Evolutionary conservation across 352 stramenopile genomes (phyloP).

Genomic region (Globisporangium acanthophoron): DNA sequence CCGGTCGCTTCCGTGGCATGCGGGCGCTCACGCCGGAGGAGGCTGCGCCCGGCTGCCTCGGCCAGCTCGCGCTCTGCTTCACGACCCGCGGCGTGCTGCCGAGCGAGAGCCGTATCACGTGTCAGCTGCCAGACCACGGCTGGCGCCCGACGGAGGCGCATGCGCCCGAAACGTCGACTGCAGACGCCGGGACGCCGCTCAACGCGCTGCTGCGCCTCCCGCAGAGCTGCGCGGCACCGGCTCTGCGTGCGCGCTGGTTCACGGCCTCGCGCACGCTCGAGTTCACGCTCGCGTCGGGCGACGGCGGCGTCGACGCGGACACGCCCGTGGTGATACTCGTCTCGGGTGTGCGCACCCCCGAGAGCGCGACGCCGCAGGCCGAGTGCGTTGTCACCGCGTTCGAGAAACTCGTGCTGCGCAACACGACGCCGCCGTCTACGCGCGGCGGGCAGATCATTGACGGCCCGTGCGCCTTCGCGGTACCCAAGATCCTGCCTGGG

Average conservation of each 20-base stretch:
- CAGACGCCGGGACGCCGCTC: not conserved
- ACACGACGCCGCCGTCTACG: slow-evolving; percentile 43
- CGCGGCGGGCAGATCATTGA: slow-evolving; percentile 64
- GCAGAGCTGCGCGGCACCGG: slow-evolving; percentile 14
- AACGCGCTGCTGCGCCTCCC: slow-evolving; percentile 34
- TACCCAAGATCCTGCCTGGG: slow-evolving; percentile 50
- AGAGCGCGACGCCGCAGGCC: slow-evolving; percentile 36
- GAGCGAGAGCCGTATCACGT: slow-evolving; percentile 40
- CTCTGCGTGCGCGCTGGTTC: slow-evolving; percentile 31
- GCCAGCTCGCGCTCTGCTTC: slow-evolving; percentile 48
- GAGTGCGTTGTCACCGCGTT: slow-evolving; percentile 53
- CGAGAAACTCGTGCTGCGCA: slow-evolving; percentile 52
- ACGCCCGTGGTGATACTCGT: slow-evolving; percentile 38
- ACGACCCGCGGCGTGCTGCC: slow-evolving; percentile 29
- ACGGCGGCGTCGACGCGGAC: slow-evolving; percentile 34
- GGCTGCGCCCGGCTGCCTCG: slow-evolving; percentile 37
- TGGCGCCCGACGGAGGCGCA: slow-evolving; percentile 21
- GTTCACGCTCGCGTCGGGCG: slow-evolving; percentile 31
- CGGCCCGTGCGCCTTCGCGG: slow-evolving; percentile 34
- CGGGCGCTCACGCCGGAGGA: slow-evolving; percentile 39
- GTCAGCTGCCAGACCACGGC: slow-evolving; percentile 46
- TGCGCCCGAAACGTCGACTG: not conserved
- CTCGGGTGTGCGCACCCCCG: slow-evolving; percentile 48
- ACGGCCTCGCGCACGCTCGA: slow-evolving; percentile 33
- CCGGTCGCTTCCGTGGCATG: slow-evolving; percentile 41